A percentile compares a stretch with the other conserved stretches of the same genome.
phyloP scores from a whole-genome alignment of 805 yeast species.

The Ogataea naganishii region DNA sequence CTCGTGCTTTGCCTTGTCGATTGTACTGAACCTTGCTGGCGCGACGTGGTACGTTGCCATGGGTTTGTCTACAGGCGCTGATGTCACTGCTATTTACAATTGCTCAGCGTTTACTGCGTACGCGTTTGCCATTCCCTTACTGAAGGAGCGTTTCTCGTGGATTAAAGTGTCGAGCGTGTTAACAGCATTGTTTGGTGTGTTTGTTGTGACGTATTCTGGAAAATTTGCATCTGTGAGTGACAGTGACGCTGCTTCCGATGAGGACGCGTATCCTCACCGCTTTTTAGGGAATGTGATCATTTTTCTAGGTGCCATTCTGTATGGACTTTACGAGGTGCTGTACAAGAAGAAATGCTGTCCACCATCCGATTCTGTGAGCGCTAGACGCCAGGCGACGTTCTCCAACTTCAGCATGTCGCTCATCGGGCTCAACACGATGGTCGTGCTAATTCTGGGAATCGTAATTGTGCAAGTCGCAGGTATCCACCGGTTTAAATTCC shows the following conservation, averaged over 20 bases:
- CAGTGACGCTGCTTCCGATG: conserved; percentile 9
- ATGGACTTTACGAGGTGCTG: conserved; percentile 77
- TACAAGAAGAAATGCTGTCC: conserved; percentile 74
- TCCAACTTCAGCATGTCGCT: conserved; percentile 68
- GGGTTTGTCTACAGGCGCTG: conserved; percentile 71
- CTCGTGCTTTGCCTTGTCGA: conserved; percentile 36
- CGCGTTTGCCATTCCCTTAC: conserved; percentile 68
- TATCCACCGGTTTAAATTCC: conserved; percentile 49
- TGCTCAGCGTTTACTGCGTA: conserved; percentile 87
- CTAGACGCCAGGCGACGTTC: conserved; percentile 69
- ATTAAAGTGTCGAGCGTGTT: conserved; percentile 59
- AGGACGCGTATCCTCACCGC: conserved; percentile 43
- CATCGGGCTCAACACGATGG: conserved; percentile 51
- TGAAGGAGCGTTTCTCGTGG: conserved; percentile 57
- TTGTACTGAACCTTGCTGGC: conserved; percentile 67
- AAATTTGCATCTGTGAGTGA: conserved; percentile 9
- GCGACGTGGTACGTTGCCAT: conserved; percentile 82
- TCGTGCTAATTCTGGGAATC: conserved; percentile 39
- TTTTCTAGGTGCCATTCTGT: conserved; percentile 63
- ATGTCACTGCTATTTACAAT: conserved; percentile 85
- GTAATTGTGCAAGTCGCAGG: conserved; percentile 43
- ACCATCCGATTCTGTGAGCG: conserved; percentile 48
- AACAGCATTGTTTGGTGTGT: conserved; percentile 66
- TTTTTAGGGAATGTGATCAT: conserved; percentile 64
- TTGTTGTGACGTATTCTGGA: conserved; percentile 68